phyloP scores from a whole-genome alignment of 345 rosid species.

The Euphorbia pulcherrima region DNA sequence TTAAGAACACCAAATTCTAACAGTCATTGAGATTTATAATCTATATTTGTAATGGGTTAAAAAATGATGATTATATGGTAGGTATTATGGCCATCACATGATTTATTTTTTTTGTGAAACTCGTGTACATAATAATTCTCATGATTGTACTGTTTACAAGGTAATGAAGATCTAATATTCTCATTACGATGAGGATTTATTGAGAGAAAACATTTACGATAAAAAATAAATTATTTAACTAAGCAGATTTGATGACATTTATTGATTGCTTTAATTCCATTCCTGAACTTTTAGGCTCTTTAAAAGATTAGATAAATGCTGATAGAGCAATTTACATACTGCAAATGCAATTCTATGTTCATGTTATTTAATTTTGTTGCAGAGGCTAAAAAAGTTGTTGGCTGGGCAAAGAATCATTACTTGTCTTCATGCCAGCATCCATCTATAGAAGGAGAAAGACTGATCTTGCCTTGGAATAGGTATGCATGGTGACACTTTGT shows the following conservation, averaged over 20 bases:
- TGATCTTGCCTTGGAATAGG: constrained; percentile 84
- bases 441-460: constrained; percentile 56
- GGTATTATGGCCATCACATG: neutral
- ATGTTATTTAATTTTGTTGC: constrained; percentile 17
- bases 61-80: neutral
- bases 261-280: neutral
- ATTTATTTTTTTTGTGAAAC: neutral
- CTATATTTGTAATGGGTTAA: neutral
- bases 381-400: constrained; percentile 93
- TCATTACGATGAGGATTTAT: neutral
- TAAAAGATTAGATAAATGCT: constrained; percentile 5
- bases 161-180: neutral
- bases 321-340: neutral
- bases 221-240: neutral
- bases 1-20: neutral
- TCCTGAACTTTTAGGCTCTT: neutral
- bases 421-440: constrained; percentile 65
- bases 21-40: neutral
- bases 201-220: neutral
- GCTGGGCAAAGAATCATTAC: constrained; percentile 94
- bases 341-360: constrained; percentile 2
- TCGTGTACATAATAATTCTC: neutral
- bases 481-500: no score
- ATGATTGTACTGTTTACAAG: neutral
- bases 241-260: neutral